These are phyloP conservation scores for Ramaria rubella DNA, from an alignment of 768 basidiomycete species.

Conservation along the genomic window DNA sequence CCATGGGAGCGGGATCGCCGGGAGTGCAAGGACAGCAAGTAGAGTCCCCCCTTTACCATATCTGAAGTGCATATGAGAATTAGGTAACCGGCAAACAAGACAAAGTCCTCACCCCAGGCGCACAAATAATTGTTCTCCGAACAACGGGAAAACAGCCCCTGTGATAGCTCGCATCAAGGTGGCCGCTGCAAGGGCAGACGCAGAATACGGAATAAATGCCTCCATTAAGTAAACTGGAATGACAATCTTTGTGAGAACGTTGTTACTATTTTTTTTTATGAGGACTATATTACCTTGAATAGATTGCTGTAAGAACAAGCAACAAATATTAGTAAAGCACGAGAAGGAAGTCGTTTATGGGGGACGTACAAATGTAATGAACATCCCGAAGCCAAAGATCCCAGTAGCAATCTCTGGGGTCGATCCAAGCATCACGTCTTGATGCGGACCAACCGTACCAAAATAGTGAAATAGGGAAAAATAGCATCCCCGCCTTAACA, in stretches of 20 bases:
- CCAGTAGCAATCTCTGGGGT: not conserved
- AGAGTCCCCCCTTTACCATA: conserved; percentile 3
- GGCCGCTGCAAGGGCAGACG: conserved; percentile 3
- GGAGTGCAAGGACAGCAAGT: no score
- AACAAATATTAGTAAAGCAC: not conserved
- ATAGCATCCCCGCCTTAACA: conserved; percentile 6
- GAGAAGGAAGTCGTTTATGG: not conserved
- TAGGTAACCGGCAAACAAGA: not conserved
- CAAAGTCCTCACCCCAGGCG: conserved; percentile 1
- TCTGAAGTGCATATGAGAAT: not conserved
- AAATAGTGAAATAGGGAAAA: no score
- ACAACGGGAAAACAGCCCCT: conserved; percentile 3
- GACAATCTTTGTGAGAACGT: no score
- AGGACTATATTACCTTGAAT: no score
- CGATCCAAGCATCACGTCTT: no score
- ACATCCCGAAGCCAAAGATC: not conserved
- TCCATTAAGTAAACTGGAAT: no score
- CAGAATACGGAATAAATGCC: no score
- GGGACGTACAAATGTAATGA: not conserved
- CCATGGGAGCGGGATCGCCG: no score
- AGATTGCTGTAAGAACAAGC: not conserved
- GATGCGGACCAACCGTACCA: no score
- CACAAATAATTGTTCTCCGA: conserved; percentile 2
- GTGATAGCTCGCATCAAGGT: conserved; percentile 4
- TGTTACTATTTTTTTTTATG: not conserved